Conservation (phyloP, 2,329 filamentous ascomycete genomes). For the Penicillium sp. region DNA sequence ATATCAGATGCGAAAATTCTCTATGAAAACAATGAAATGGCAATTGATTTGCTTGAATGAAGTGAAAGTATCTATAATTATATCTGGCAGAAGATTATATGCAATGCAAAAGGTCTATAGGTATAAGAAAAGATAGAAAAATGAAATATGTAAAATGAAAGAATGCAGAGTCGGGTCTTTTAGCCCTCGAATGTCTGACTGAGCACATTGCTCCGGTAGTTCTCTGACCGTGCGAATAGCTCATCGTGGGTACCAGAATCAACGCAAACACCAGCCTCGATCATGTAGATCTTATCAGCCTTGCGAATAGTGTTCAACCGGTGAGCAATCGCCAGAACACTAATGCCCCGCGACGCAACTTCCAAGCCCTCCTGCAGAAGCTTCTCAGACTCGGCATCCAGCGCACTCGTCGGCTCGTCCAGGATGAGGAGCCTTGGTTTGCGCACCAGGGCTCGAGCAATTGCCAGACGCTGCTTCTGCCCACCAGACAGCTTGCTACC, state of each 20-base stretch:
- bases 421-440: slow-evolving; percentile 60
- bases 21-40: background rate
- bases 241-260: slow-evolving; percentile 68
- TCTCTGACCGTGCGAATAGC: slow-evolving; percentile 53
- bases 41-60: background rate
- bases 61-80: slow-evolving; percentile 3
- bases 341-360: slow-evolving; percentile 37
- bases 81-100: background rate
- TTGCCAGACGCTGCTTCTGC: slow-evolving; percentile 62
- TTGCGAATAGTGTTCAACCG: slow-evolving; percentile 61
- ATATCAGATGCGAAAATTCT: background rate
- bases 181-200: slow-evolving; percentile 43
- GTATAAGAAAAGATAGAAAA: background rate
- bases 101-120: background rate
- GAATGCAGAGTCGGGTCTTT: background rate
- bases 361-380: slow-evolving; percentile 50
- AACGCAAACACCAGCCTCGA: slow-evolving; percentile 68
- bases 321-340: slow-evolving; percentile 48
- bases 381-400: slow-evolving; percentile 59
- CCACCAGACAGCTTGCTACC: slow-evolving; percentile 60
- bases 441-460: slow-evolving; percentile 61
- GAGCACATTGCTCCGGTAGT: slow-evolving; percentile 46
- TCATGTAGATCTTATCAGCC: slow-evolving; percentile 77
- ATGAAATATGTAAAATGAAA: background rate
- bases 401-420: slow-evolving; percentile 64